Evolutionary conservation across 1,139 yeast genomes (phyloP).

Genomic region (Geotrichum klebahnii): DNA sequence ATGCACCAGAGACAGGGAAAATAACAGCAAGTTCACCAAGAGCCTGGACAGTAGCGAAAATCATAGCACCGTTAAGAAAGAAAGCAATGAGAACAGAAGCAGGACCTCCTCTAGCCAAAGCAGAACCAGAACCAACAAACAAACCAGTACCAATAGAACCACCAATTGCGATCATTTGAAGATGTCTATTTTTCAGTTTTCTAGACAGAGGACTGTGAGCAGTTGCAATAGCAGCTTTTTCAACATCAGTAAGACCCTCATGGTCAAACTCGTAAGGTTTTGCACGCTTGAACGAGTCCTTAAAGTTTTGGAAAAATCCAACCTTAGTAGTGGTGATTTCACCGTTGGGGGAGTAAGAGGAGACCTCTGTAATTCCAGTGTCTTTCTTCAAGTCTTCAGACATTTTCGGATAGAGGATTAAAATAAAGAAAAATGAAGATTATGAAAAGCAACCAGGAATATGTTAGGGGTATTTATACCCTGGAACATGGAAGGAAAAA

Average conservation of each 20-base stretch:
- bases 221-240: slow-evolving; percentile 31
- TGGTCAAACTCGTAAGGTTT: slow-evolving; percentile 62
- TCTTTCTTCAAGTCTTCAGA: no score
- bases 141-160: slow-evolving; percentile 73
- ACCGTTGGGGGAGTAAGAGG: no score
- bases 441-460: no score
- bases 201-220: slow-evolving; percentile 38
- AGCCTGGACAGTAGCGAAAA: slow-evolving; percentile 66
- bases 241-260: slow-evolving; percentile 48
- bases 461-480: no score
- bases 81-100: slow-evolving; percentile 65
- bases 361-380: no score
- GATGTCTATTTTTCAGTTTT: slow-evolving; percentile 45
- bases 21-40: slow-evolving; percentile 73
- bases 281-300: slow-evolving; percentile 56
- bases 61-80: slow-evolving; percentile 60
- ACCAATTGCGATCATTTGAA: slow-evolving; percentile 66
- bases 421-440: no score
- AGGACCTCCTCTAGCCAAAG: slow-evolving; percentile 67
- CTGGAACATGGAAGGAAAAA: no score
- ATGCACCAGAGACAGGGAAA: slow-evolving; percentile 71
- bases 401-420: no score
- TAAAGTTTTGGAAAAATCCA: slow-evolving; percentile 67
- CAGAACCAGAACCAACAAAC: slow-evolving; percentile 64
- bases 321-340: no score